These are phyloP conservation scores for Russula abietina DNA, from an alignment of 768 basidiomycete genomes.

Conservation along the genomic window DNA sequence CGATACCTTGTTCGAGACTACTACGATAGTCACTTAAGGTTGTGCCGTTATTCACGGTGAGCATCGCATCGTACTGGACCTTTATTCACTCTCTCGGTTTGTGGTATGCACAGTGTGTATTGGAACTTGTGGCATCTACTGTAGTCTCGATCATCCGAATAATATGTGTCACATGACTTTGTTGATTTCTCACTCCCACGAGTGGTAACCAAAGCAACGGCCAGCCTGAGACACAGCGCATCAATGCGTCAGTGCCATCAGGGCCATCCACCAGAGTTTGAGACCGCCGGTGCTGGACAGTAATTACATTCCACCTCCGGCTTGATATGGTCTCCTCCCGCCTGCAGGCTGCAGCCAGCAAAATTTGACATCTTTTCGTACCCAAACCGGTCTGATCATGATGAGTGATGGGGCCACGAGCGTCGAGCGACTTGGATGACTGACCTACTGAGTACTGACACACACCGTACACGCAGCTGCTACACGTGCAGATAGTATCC, in stretches of 20 bases:
- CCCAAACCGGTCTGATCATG: neutral
- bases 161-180: neutral
- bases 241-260: neutral
- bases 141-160: neutral
- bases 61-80: neutral
- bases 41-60: neutral
- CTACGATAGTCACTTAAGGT: neutral
- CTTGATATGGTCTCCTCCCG: neutral
- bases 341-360: neutral
- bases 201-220: neutral
- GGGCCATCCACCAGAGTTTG: neutral
- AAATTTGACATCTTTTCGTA: neutral
- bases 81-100: neutral
- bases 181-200: neutral
- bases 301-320: neutral
- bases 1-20: neutral
- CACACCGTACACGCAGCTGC: no score
- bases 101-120: neutral
- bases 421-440: no score
- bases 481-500: no score
- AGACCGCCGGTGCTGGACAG: neutral
- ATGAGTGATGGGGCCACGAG: neutral
- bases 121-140: neutral
- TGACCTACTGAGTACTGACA: neutral
- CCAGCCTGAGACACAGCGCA: neutral